Evolutionary conservation across 441 rosid genomes (phyloP).

Genomic region (Adansonia gregorii): DNA sequence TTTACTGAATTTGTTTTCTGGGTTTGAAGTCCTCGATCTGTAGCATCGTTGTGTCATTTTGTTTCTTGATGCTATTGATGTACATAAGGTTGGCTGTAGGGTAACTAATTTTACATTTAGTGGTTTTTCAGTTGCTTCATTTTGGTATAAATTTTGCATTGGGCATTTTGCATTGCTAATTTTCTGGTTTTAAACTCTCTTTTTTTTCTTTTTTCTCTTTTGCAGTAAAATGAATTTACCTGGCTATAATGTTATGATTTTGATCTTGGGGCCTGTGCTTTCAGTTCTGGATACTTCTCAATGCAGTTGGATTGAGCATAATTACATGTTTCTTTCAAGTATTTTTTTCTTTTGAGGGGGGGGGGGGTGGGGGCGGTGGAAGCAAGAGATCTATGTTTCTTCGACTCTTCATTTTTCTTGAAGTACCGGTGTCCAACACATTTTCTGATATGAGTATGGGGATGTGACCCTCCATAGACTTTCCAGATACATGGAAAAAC

Average conservation of each 20-base stretch:
- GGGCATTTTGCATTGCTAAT: not conserved
- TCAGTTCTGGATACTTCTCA: not conserved
- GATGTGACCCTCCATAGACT: no score
- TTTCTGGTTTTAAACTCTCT: not conserved
- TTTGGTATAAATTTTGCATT: not conserved
- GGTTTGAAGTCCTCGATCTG: slow-evolving; percentile 11
- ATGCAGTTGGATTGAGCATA: not conserved
- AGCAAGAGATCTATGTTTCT: no score
- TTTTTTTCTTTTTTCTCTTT: no score
- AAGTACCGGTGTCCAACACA: no score
- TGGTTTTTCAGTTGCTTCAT: not conserved
- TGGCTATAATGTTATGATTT: not conserved
- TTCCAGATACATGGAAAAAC: no score
- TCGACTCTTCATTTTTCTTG: no score
- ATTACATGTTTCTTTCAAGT: not conserved
- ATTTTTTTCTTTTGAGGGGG: not conserved
- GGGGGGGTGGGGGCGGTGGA: not conserved
- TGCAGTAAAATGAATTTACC: not conserved
- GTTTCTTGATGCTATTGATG: not conserved
- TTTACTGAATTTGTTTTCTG: not conserved
- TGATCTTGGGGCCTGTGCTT: not conserved
- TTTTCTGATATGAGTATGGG: no score
- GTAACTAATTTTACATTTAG: not conserved
- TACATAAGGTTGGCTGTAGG: not conserved
- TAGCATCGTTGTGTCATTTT: not conserved